phyloP scores from a whole-genome alignment of 345 rosid genomes.

The Lagerstroemia speciosa region DNA sequence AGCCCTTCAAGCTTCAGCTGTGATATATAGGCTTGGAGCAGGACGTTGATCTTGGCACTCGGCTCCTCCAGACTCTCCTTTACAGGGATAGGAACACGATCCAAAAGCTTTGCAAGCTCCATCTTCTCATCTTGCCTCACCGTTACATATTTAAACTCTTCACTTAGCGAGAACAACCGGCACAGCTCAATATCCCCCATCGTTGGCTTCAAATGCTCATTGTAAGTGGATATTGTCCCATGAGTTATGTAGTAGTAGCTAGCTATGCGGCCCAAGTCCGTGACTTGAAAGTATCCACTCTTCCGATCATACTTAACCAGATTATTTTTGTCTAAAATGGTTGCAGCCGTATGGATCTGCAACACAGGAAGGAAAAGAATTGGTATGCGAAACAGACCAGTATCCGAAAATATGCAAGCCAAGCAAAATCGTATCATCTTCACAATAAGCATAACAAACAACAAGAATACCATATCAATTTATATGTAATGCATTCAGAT shows the following conservation, averaged over 20 bases:
- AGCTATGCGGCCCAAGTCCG: slow-evolving; percentile 99
- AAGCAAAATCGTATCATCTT: background rate
- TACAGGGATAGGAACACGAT: slow-evolving; percentile 87
- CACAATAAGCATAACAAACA: background rate
- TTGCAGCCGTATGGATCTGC: slow-evolving; percentile 92
- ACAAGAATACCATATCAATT: background rate
- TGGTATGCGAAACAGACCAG: background rate
- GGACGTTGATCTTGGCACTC: slow-evolving; percentile 86
- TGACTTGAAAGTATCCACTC: slow-evolving; percentile 93
- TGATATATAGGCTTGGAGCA: slow-evolving; percentile 92
- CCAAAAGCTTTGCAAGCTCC: slow-evolving; percentile 93
- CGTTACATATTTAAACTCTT: slow-evolving; percentile 87
- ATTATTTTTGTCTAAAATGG: slow-evolving; percentile 77
- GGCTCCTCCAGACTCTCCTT: slow-evolving; percentile 97
- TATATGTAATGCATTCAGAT: background rate
- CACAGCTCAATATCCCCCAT: slow-evolving; percentile 96
- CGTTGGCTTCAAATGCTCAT: slow-evolving; percentile 89
- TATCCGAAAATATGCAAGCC: background rate
- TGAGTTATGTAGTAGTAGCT: slow-evolving; percentile 88
- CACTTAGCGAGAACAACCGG: slow-evolving; percentile 77
- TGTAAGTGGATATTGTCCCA: slow-evolving; percentile 88
- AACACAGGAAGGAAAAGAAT: slow-evolving; percentile 2
- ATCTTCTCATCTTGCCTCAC: slow-evolving; percentile 98
- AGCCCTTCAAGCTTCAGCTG: slow-evolving; percentile 96
- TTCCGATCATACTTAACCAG: slow-evolving; percentile 83